Base-by-base conservation (phyloP, 768 basidiomycete genomes). In the Suillus variegatus region DNA sequence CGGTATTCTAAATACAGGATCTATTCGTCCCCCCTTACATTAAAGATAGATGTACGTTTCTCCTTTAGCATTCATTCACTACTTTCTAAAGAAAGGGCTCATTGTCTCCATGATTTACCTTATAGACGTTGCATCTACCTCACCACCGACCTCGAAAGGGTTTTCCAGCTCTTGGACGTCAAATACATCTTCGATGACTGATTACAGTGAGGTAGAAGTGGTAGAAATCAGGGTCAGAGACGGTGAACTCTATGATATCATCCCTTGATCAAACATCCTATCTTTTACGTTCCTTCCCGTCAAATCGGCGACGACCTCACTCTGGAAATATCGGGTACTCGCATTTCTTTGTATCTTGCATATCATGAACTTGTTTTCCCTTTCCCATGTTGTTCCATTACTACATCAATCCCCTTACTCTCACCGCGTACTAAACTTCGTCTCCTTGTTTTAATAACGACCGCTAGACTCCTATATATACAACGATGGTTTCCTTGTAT, bases 21-120 rank as follows among this genome's bases (percentile, higher is more conserved):
- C 82, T 94, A 22, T 94, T 94, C 69, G 88, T 94, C 18, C 93
- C 93, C 22, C 90, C 93, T 6, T 94, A 94, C 71, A 92, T 93
- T 80, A 94, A 94, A 77, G 93, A 94, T 74, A 81, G 93, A 85
- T 94, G 93, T 94, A 76, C 77, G 92, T 86, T 57, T 49, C 65
- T 62, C 70, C 73, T 67, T 52, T 73, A 67, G 65, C 56, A 54
- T 66, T 20, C 66, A 25, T 68, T 35, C 67, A 64, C 65, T 66
- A 61, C 62, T 56, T 70, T 75, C 63, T 67, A 43, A 7, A 56
- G 22, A 43, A 55, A 43, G 67, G 40, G 65, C 66, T 63, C 46
- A 51, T 51, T 63, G 32, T 65, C 55, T 68, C 47, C 10, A 41
- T 14, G 40, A 55, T 61, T 36, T 20, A 44, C 40, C 60, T 67